Conservation (phyloP, 2,329 filamentous ascomycete species). For the Nemania diffusa region DNA sequence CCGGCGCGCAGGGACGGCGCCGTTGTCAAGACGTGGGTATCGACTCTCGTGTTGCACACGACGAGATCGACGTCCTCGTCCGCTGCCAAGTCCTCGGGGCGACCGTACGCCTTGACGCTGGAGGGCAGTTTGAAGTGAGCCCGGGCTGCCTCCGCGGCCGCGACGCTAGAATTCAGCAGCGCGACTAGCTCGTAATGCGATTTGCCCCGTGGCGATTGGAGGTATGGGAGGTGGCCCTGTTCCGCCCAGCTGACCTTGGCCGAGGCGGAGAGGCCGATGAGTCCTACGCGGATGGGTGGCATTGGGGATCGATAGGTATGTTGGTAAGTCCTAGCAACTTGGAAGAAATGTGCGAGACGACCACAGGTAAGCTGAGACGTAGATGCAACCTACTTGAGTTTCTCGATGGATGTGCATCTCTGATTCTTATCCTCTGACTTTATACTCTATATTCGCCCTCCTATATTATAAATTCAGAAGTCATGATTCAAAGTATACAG, state of each 20-base stretch:
- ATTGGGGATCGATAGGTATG: constrained; percentile 50
- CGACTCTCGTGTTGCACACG: constrained; percentile 64
- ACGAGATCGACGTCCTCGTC: constrained; percentile 65
- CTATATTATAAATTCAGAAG: constrained; percentile 24
- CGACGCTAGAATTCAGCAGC: constrained; percentile 61
- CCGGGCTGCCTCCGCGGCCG: constrained; percentile 58
- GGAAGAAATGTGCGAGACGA: neutral
- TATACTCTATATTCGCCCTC: constrained; percentile 9
- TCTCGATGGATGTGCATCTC: neutral
- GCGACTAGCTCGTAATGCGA: constrained; percentile 61
- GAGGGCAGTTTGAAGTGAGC: constrained; percentile 54
- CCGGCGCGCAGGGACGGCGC: constrained; percentile 61
- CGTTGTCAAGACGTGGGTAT: constrained; percentile 60
- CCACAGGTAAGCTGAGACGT: neutral
- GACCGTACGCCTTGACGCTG: constrained; percentile 60
- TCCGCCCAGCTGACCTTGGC: constrained; percentile 65
- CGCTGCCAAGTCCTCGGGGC: constrained; percentile 58
- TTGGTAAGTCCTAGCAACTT: neutral
- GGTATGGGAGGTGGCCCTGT: constrained; percentile 68
- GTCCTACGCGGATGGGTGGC: constrained; percentile 64
- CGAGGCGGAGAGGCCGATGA: constrained; percentile 67
- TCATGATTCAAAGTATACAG: constrained; percentile 20
- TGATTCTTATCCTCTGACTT: neutral
- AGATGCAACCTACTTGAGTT: neutral
- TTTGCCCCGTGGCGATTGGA: constrained; percentile 58